Evolutionary conservation across 805 yeast genomes (phyloP), one percentile per base, ranked within the genome.

Genomic region (Jamesozyma piceae): DNA sequence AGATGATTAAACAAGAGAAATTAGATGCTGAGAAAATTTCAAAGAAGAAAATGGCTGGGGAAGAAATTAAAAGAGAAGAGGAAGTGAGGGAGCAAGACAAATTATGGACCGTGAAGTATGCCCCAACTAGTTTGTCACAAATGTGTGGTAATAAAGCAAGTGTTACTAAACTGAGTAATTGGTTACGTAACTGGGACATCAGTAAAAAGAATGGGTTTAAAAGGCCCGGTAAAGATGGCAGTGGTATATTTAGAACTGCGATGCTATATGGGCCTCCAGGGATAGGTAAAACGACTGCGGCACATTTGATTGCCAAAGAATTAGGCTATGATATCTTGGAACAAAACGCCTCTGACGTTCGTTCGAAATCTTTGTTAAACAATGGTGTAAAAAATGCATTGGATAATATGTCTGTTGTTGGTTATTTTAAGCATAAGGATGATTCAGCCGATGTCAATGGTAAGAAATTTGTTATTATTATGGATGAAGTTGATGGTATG

Each of bases 401-500:
- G 43, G 77, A 76, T 59, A 90, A 88, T 57, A 80, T 88, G 15
- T 86, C 97, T 0, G 80, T 92, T 14, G 76, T 77, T 41, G 95
- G 96, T 0, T 86, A 68, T 57, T 81, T 86, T 65, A 67, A 73
- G 42, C 56, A 61, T 26, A 53, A 52, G 9, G 55, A 60, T n/a
- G 46, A 47, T 4, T 48, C 42, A 5, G 51, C 51, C 10, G 57
- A 55, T 15, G 48, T 41, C 2, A 73, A 76, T 50, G 69, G 73
- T 38, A 72, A 74, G 41, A 79, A 75, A 46, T 79, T 90, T 52
- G 86, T 88, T 43, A 71, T 92, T 37, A 82, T 92, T 49, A 88
- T 92, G 97, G 99, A 92, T 65, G 99, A 92, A 67, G 97, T 92
- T 26, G 99, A 92, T 62, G 99, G 99, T 52, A 92, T 92, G 97